A percentile compares a stretch with the other conserved stretches of the same genome.
Conservation (phyloP, 2,329 filamentous ascomycete species). For the Dactylellina sp. region DNA sequence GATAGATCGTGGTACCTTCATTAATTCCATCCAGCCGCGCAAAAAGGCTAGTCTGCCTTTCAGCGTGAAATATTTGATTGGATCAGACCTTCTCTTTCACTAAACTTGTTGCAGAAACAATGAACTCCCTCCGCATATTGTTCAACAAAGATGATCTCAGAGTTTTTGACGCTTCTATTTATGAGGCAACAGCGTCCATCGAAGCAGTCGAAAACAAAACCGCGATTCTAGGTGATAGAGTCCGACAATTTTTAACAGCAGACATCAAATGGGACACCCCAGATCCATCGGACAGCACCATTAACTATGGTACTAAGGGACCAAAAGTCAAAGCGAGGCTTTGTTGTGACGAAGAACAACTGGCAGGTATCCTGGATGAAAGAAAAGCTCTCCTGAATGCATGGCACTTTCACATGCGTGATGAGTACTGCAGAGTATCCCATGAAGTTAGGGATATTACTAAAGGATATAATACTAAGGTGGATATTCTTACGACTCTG, state of each 20-base stretch:
- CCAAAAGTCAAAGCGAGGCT: not conserved
- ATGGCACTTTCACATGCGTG: not conserved
- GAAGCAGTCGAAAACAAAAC: not conserved
- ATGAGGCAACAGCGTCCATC: not conserved
- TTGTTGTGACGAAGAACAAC: not conserved
- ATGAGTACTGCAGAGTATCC: not conserved
- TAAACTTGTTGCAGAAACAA: no score
- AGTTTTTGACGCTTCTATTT: not conserved
- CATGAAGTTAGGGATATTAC: not conserved
- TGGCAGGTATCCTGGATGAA: conserved; percentile 1
- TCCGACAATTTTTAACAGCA: not conserved
- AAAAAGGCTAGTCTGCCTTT: no score
- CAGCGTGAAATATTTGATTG: no score
- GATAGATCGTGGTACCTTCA: no score
- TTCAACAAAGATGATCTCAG: no score
- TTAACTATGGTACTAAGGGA: not conserved
- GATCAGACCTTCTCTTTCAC: no score
- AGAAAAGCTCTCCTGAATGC: not conserved
- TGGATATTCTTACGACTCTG: no score
- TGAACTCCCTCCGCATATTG: no score
- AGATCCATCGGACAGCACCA: not conserved
- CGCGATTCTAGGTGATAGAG: not conserved
- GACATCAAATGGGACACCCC: not conserved
- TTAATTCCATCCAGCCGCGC: no score
- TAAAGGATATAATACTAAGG: not conserved